Percentiles rank a stretch among this genome's conserved stretches.
These are phyloP conservation scores for Xylaria telfairii DNA, from an alignment of 495 filamentous ascomycete genomes.

Conservation along the genomic window DNA sequence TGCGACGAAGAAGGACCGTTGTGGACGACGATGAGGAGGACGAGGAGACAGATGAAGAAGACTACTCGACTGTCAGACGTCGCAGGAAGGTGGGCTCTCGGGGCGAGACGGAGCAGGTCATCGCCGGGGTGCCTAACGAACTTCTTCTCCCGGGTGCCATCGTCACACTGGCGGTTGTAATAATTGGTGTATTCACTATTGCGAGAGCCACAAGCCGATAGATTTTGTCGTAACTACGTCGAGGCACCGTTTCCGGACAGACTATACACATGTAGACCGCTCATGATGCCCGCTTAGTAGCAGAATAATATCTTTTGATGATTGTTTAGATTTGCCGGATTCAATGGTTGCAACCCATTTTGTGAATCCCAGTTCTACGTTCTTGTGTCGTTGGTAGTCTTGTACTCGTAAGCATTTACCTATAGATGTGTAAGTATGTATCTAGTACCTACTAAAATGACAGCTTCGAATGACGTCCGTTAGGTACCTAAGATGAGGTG, in stretches of 20 bases:
- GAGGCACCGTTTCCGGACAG: constrained; percentile 13
- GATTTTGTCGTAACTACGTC: constrained; percentile 29
- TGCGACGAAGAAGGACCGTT: constrained; percentile 59
- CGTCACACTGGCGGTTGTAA: constrained; percentile 91
- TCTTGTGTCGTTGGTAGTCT: not conserved
- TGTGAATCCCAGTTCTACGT: not conserved
- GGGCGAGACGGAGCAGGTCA: constrained; percentile 69
- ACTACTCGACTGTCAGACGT: constrained; percentile 54
- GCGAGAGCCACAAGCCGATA: constrained; percentile 74
- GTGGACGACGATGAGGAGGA: constrained; percentile 55
- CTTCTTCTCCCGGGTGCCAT: constrained; percentile 91
- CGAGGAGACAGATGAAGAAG: constrained; percentile 68
- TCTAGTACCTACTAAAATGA: no score
- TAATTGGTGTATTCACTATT: constrained; percentile 91
- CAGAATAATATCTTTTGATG: constrained; percentile 17
- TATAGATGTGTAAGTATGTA: no score
- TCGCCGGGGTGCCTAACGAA: constrained; percentile 94
- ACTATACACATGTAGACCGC: constrained; percentile 29
- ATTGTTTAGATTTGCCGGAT: not conserved
- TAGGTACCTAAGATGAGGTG: no score
- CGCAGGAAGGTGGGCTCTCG: constrained; percentile 44
- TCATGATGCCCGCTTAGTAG: constrained; percentile 21
- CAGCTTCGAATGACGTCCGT: no score
- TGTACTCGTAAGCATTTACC: not conserved
- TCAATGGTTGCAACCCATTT: not conserved